phyloP scores from a whole-genome alignment of 2,329 filamentous ascomycete genomes.

The Colletotrichum phormii region DNA sequence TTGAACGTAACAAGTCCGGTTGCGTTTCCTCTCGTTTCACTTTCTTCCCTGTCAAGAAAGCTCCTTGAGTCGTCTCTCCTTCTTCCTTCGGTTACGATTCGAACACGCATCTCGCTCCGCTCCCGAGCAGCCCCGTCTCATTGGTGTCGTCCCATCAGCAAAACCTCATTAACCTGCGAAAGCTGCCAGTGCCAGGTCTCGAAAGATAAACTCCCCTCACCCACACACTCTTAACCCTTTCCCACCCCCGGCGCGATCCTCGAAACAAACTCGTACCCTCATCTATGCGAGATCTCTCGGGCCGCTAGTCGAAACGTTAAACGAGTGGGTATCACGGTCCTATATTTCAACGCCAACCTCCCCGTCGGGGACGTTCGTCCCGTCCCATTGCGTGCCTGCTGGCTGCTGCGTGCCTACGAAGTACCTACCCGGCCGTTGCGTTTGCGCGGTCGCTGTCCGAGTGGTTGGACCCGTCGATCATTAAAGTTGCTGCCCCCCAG shows the following conservation, averaged over 20 bases:
- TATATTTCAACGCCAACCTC: slow-evolving; percentile 32
- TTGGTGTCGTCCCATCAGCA: slow-evolving; percentile 8
- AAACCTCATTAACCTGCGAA: slow-evolving; percentile 23
- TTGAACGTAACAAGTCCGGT: slow-evolving; percentile 7
- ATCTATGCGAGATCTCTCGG: slow-evolving; percentile 35
- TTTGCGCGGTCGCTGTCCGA: slow-evolving; percentile 27
- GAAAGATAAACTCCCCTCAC: slow-evolving; percentile 5
- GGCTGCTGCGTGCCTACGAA: too few relatives aligned
- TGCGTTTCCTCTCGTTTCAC: slow-evolving; percentile 28
- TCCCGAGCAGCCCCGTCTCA: slow-evolving; percentile 7
- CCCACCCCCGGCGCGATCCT: slow-evolving; percentile 9
- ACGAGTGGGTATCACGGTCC: slow-evolving; percentile 32
- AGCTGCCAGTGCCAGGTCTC: slow-evolving; percentile 19
- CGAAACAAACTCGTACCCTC: slow-evolving; percentile 28
- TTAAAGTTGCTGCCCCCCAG: neutral
- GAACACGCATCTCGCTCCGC: slow-evolving; percentile 9
- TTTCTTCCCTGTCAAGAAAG: slow-evolving; percentile 27
- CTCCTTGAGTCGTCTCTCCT: slow-evolving; percentile 2
- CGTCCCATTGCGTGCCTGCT: neutral
- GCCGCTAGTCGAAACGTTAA: slow-evolving; percentile 35
- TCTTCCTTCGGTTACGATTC: neutral
- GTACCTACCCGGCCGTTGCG: neutral
- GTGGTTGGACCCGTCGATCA: slow-evolving; percentile 28
- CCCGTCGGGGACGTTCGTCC: slow-evolving; percentile 13
- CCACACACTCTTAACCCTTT: neutral